Evolutionary conservation across 306 rosid species (phyloP).

Genomic region (Lagenaria siceraria): DNA sequence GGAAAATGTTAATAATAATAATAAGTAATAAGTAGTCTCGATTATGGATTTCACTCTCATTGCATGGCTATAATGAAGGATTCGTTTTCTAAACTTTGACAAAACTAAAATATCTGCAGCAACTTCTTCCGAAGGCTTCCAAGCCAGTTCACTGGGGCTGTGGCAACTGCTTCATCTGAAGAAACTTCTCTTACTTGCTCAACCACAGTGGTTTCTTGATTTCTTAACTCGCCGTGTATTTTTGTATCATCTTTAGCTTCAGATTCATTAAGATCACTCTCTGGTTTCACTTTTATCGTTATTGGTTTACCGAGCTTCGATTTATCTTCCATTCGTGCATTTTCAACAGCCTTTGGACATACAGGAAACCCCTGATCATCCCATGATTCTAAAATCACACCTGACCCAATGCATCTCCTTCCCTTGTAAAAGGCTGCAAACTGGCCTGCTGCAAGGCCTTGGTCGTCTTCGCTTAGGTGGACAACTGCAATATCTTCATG

Average conservation of each 20-base stretch:
- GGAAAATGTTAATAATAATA: no score
- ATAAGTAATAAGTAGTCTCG: no score
- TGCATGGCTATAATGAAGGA: neutral
- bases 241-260: slow-evolving; percentile 17
- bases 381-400: slow-evolving; percentile 82
- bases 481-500: slow-evolving; percentile 48
- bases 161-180: slow-evolving; percentile 4
- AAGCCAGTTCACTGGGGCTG: slow-evolving; percentile 20
- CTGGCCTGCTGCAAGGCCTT: slow-evolving; percentile 95
- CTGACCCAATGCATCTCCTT: slow-evolving; percentile 74
- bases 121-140: slow-evolving; percentile 22
- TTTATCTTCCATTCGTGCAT: slow-evolving; percentile 69
- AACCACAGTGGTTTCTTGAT: slow-evolving; percentile 15
- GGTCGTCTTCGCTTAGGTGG: slow-evolving; percentile 62
- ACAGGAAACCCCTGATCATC: slow-evolving; percentile 81
- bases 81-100: neutral
- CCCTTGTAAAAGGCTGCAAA: slow-evolving; percentile 79
- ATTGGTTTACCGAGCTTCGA: slow-evolving; percentile 84
- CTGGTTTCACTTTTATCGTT: slow-evolving; percentile 68
- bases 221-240: slow-evolving; percentile 8
- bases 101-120: slow-evolving; percentile 18
- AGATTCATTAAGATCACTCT: slow-evolving; percentile 15
- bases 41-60: neutral
- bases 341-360: slow-evolving; percentile 61
- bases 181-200: slow-evolving; percentile 12